These are phyloP conservation scores for Zalerion maritima DNA, from an alignment of 495 filamentous ascomycete genomes.

Conservation along the genomic window DNA sequence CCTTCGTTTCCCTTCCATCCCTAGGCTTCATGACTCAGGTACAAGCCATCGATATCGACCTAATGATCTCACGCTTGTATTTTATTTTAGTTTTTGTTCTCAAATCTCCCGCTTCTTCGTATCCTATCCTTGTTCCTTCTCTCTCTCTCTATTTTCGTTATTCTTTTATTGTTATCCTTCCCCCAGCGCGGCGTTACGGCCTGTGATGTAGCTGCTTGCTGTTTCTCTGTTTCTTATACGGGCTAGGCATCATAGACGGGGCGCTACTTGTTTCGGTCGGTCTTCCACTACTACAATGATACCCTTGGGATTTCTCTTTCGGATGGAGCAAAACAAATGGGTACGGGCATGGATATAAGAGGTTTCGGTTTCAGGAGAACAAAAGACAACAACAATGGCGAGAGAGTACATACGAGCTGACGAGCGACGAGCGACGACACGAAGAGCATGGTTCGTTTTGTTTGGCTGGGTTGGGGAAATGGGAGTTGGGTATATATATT, in stretches of 20 bases:
- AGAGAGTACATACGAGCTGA: conserved; percentile 7
- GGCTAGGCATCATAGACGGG: conserved; percentile 4
- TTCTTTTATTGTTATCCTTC: background rate
- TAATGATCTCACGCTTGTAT: conserved; percentile 4
- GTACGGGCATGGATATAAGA: no score
- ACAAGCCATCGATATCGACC: background rate
- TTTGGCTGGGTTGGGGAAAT: conserved; percentile 7
- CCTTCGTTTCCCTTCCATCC: background rate
- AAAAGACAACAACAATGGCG: no score
- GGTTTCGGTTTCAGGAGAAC: no score
- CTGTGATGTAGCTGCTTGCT: background rate
- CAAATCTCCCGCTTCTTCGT: conserved; percentile 4
- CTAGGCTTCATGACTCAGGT: background rate
- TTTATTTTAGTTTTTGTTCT: conserved; percentile 4
- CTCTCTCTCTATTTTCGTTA: background rate
- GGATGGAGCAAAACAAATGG: no score
- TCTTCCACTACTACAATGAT: conserved; percentile 6
- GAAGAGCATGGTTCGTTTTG: conserved; percentile 5
- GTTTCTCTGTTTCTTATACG: background rate
- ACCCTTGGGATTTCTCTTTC: no score
- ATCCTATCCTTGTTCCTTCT: conserved; percentile 7
- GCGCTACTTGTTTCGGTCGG: conserved; percentile 6
- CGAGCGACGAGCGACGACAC: conserved; percentile 7
- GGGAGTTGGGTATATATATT: conserved; percentile 4
- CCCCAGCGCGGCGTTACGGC: no score